phyloP scores from a whole-genome alignment of 129 eudicot genomes.

The Tagetes erecta region DNA sequence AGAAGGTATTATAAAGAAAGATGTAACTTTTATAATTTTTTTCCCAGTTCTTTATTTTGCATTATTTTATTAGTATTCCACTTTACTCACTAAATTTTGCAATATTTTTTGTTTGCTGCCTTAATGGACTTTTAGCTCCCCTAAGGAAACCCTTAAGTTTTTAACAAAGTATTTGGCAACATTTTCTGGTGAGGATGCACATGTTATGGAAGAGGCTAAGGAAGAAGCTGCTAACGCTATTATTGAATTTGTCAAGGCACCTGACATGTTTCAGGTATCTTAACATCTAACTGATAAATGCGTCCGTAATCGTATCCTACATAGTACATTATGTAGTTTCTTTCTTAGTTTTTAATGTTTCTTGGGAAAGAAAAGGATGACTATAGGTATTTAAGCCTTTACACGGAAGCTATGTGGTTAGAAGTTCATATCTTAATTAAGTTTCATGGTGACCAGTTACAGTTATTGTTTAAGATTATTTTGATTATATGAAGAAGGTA shows the following conservation, averaged over 20 bases:
- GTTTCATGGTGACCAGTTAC: neutral
- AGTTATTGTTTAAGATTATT: neutral
- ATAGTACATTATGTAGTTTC: neutral
- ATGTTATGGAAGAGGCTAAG: constrained; percentile 60
- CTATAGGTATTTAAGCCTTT: neutral
- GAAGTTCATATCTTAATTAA: constrained; percentile 4
- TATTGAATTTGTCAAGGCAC: constrained; percentile 78
- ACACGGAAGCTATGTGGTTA: constrained; percentile 2
- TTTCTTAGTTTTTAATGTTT: neutral
- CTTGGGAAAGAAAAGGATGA: neutral
- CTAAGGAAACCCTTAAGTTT: constrained; percentile 68
- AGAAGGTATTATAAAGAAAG: constrained; percentile 50
- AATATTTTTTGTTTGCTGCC: neutral
- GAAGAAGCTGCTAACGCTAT: constrained; percentile 72
- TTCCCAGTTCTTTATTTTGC: neutral
- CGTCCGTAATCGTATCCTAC: neutral
- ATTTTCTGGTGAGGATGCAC: constrained; percentile 63
- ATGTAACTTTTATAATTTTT: neutral
- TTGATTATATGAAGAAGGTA: neutral
- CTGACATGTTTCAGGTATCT: constrained; percentile 53
- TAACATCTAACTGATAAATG: neutral
- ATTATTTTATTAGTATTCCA: neutral
- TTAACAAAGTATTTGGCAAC: constrained; percentile 78
- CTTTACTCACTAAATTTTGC: neutral
- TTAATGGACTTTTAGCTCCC: constrained; percentile 55